Conservation (phyloP, 2,329 filamentous ascomycete species). For the Colletotrichum musicola region DNA sequence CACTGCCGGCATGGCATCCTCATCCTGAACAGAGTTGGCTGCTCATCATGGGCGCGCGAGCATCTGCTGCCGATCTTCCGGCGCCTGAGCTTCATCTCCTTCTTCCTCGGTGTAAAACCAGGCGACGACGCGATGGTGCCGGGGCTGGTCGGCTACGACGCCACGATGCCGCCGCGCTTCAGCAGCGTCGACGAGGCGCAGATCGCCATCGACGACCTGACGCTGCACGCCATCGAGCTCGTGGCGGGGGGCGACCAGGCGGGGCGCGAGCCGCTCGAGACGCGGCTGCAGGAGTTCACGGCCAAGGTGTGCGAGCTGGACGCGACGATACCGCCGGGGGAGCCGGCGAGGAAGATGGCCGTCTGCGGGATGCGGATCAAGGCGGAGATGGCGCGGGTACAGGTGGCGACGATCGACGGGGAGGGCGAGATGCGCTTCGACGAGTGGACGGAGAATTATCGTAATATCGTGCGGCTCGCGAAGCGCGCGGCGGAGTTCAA, state of each 20-base stretch:
- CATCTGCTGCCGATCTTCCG: slow-evolving; percentile 41
- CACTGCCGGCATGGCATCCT: slow-evolving; percentile 32
- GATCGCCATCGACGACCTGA: slow-evolving; percentile 50
- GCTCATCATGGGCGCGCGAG: slow-evolving; percentile 54
- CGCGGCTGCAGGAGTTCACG: slow-evolving; percentile 50
- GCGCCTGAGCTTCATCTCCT: slow-evolving; percentile 25
- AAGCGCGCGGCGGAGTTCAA: slow-evolving; percentile 23
- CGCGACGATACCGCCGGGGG: slow-evolving; percentile 40
- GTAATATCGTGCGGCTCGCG: slow-evolving; percentile 51
- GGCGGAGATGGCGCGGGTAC: slow-evolving; percentile 51
- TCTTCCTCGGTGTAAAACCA: slow-evolving; percentile 37
- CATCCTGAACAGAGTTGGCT: slow-evolving; percentile 26
- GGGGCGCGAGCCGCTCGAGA: slow-evolving; percentile 44
- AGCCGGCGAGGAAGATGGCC: slow-evolving; percentile 13
- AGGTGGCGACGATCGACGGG: slow-evolving; percentile 48
- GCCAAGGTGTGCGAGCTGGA: slow-evolving; percentile 46
- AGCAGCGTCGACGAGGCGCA: slow-evolving; percentile 48
- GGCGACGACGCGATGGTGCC: slow-evolving; percentile 48
- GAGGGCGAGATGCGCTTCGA: slow-evolving; percentile 51
- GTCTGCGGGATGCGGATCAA: slow-evolving; percentile 30
- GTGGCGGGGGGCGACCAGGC: slow-evolving; percentile 47
- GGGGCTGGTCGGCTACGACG: slow-evolving; percentile 47
- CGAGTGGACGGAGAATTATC: slow-evolving; percentile 49
- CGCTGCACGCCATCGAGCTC: slow-evolving; percentile 38
- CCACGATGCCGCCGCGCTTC: slow-evolving; percentile 50